phyloP scores from a whole-genome alignment of 345 rosid species.

The Rubroshorea leprosula region DNA sequence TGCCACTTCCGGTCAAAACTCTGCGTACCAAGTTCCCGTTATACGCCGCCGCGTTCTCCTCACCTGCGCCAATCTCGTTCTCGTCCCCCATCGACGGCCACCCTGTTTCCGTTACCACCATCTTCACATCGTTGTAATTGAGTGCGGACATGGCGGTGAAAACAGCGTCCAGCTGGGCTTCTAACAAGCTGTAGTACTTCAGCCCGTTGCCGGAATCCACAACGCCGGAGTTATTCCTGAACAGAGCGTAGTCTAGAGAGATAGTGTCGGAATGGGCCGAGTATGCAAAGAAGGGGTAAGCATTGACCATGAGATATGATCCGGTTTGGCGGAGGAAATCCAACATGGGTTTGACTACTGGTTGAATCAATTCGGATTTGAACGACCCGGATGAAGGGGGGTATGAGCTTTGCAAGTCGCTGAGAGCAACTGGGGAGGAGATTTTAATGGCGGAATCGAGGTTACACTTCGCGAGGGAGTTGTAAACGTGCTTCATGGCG shows the following conservation, averaged over 20 bases:
- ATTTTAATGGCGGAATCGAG: slow-evolving; percentile 49
- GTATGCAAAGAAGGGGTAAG: slow-evolving; percentile 86
- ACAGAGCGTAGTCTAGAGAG: slow-evolving; percentile 69
- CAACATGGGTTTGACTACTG: slow-evolving; percentile 76
- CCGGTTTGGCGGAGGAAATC: slow-evolving; percentile 49
- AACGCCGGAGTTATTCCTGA: no score
- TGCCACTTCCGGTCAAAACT: slow-evolving; percentile 61
- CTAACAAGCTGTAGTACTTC: slow-evolving; percentile 62
- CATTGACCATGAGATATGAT: slow-evolving; percentile 75
- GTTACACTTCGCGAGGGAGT: slow-evolving; percentile 46
- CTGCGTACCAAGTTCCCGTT: slow-evolving; percentile 71
- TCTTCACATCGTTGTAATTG: slow-evolving; percentile 46
- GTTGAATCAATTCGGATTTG: slow-evolving; percentile 46
- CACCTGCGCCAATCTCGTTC: slow-evolving; percentile 63
- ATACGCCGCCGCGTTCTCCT: slow-evolving; percentile 70
- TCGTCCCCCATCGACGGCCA: slow-evolving; percentile 90
- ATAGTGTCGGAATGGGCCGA: slow-evolving; percentile 50
- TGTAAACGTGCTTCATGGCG: slow-evolving; percentile 70
- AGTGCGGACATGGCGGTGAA: slow-evolving; percentile 74
- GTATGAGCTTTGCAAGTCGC: slow-evolving; percentile 56
- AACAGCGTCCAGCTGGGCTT: no score
- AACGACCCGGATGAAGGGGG: slow-evolving; percentile 86
- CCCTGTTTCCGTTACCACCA: slow-evolving; percentile 82
- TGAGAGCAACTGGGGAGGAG: slow-evolving; percentile 76
- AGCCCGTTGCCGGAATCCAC: slow-evolving; percentile 81